phyloP scores from a whole-genome alignment of 1,139 yeast species.

The Diutina pseudorugosa region DNA sequence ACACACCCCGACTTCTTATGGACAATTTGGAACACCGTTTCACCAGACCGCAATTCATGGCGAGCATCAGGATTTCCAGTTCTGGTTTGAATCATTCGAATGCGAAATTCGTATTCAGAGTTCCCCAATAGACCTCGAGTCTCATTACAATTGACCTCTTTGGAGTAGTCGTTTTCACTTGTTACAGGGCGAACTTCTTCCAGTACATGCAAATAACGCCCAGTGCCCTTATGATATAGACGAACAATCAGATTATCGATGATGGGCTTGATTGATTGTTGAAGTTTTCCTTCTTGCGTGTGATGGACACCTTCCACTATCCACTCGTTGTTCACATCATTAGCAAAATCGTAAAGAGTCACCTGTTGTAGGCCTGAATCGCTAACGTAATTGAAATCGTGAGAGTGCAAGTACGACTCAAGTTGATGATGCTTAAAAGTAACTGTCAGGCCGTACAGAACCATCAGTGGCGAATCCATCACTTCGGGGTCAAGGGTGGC shows the following conservation, averaged over 20 bases:
- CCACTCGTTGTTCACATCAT: constrained; percentile 55
- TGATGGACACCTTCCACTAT: constrained; percentile 37
- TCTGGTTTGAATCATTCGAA: not conserved
- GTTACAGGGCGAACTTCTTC: constrained; percentile 54
- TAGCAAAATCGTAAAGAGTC: constrained; percentile 40
- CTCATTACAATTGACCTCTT: constrained; percentile 60
- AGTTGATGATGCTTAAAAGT: constrained; percentile 53
- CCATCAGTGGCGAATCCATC: constrained; percentile 29
- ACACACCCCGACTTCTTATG: constrained; percentile 53
- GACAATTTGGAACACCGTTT: constrained; percentile 43
- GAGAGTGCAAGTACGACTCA: constrained; percentile 63
- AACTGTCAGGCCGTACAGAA: constrained; percentile 54
- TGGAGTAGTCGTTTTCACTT: constrained; percentile 69
- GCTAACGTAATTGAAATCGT: constrained; percentile 35
- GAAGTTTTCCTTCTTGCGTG: constrained; percentile 18
- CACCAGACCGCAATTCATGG: constrained; percentile 36
- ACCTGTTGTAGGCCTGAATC: constrained; percentile 63
- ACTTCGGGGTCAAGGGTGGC: constrained; percentile 29
- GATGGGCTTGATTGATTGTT: constrained; percentile 23
- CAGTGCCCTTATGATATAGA: constrained; percentile 50
- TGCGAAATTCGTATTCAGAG: not conserved
- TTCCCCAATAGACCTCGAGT: not conserved
- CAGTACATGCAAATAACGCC: constrained; percentile 45
- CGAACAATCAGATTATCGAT: constrained; percentile 40
- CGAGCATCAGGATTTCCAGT: constrained; percentile 18